Evolutionary conservation across 352 stramenopile genomes (phyloP).

Genomic region (Pythium phragmiticola): DNA sequence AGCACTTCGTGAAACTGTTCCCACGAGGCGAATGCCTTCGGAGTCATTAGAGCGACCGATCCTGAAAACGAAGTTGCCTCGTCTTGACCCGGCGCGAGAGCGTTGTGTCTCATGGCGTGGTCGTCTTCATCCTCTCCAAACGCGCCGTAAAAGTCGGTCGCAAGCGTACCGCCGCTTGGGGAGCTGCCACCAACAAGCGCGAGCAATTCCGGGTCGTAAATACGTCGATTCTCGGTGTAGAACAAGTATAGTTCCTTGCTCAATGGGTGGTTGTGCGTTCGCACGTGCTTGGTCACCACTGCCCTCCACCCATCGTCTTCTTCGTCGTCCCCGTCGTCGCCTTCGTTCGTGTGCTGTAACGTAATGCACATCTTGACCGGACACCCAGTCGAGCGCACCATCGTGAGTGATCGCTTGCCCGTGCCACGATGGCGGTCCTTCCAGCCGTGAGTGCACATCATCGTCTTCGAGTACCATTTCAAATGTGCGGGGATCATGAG

Average conservation of each 20-base stretch:
- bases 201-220: conserved; percentile 73
- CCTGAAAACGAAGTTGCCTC: not conserved
- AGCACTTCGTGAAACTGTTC: conserved; percentile 58
- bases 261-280: conserved; percentile 70
- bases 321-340: conserved; percentile 26
- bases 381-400: conserved; percentile 65
- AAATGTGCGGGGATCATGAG: conserved; percentile 56
- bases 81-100: not conserved
- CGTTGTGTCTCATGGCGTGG: not conserved
- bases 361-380: conserved; percentile 81
- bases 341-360: conserved; percentile 39
- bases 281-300: conserved; percentile 72
- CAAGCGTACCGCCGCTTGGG: not conserved
- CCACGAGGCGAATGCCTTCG: conserved; percentile 61
- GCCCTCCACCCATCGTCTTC: conserved; percentile 56
- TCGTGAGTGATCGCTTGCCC: conserved; percentile 60
- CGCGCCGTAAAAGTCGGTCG: conserved; percentile 14
- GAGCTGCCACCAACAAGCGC: conserved; percentile 22
- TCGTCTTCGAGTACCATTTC: conserved; percentile 81
- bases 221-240: conserved; percentile 76
- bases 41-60: conserved; percentile 29
- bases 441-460: conserved; percentile 82
- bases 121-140: conserved; percentile 23
- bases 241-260: conserved; percentile 74
- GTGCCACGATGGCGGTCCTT: conserved; percentile 64